phyloP scores from a whole-genome alignment of 2,329 filamentous ascomycete species.

The Aspergillus calidoustus region DNA sequence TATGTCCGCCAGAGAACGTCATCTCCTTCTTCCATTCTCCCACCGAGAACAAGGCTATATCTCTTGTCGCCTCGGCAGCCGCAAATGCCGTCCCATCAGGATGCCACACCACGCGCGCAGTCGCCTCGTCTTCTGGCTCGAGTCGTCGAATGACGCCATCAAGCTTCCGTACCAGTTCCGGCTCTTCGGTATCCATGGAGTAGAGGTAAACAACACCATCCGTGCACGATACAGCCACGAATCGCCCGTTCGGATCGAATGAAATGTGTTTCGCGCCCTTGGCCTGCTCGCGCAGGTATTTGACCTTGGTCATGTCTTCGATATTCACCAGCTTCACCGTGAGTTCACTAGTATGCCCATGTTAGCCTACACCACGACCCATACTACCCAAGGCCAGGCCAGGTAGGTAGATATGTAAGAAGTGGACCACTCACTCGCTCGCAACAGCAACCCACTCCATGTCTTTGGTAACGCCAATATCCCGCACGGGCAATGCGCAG shows the following conservation, averaged over 20 bases:
- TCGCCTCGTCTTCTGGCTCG: constrained; percentile 77
- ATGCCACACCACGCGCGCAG: constrained; percentile 82
- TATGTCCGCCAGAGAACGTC: constrained; percentile 77
- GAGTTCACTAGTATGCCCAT: constrained; percentile 64
- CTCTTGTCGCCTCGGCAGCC: constrained; percentile 77
- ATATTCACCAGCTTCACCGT: constrained; percentile 87
- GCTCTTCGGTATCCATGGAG: constrained; percentile 75
- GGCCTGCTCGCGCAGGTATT: constrained; percentile 79
- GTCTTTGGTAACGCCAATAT: constrained; percentile 81
- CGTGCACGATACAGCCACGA: constrained; percentile 79
- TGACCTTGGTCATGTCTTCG: constrained; percentile 74
- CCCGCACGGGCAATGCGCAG: constrained; percentile 82
- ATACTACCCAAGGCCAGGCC: too few species aligned
- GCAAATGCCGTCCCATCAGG: constrained; percentile 93
- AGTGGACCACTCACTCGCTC: constrained; percentile 69
- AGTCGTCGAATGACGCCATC: constrained; percentile 82
- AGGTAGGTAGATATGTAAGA: not conserved
- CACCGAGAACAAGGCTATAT: constrained; percentile 85
- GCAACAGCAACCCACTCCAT: constrained; percentile 88
- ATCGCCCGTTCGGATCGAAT: constrained; percentile 79
- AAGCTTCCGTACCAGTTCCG: constrained; percentile 79
- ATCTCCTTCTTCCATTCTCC: constrained; percentile 88
- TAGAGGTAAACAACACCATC: constrained; percentile 93
- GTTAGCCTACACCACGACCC: constrained; percentile 13
- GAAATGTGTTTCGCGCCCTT: constrained; percentile 90